Evolutionary conservation across 2,329 filamentous ascomycete species (phyloP), one percentile per base, ranked within the genome.

Genomic region (Hymenoscyphus linearis): DNA sequence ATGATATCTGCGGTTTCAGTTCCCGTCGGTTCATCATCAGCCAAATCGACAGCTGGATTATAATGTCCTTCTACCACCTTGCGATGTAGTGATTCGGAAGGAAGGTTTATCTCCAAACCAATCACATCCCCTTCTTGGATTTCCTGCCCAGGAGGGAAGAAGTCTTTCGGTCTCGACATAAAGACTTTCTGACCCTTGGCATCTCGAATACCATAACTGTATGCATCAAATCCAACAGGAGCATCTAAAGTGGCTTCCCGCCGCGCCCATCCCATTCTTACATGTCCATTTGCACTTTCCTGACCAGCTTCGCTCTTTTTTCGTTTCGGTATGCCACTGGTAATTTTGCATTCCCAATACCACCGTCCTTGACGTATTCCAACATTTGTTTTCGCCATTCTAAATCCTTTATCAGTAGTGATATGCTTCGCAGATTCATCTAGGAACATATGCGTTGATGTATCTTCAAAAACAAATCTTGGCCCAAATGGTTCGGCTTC

Each of bases 331-430:
- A 90, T 86, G 37, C 95, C 95, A 66, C 87, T 85, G 10, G 93
- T 87, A 59, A 99, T 85, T 71, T 90, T 93, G 75, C 93, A 92
- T 76, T 99, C 95, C 80, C 92, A 99, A 75, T 96, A 99, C 80
- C 91, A 91, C 35, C 90, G 85, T 0, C 95, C 95, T 75, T 98
- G 90, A 53, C 95, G 82, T 4, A 93, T 90, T 26, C 90, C 91
- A 0, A 98, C 88, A 70, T 99, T 99, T 13, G 91, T 92, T 44
- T 93, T 85, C 2, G 90, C 88, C 81, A 93, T 95, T 62, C 96
- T 85, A 81, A 95, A 97, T 9, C 95, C 93, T 75, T 96, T 96
- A 67, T 93, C 87, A 14, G 95, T 96, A 0, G 90, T 96, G 58
- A 97, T 85, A 55, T 91, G 86, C 22, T 83, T 84, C 7, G 88